Evolutionary conservation across 1,284 basidiomycete species (phyloP), one percentile per base, ranked within the genome.

Genomic region (Trametes hirsuta): DNA sequence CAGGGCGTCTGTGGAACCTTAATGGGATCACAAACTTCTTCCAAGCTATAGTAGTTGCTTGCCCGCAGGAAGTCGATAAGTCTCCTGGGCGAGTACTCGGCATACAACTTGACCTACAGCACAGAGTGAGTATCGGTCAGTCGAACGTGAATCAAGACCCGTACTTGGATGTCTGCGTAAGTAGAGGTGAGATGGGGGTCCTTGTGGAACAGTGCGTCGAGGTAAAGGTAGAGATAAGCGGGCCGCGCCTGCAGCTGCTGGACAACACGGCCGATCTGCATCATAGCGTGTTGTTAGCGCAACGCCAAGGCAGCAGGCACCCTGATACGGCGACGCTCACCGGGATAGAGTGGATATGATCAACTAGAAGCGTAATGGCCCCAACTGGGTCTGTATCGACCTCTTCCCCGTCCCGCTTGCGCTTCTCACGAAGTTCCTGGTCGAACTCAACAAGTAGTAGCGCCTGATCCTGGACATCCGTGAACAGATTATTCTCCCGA

Each of bases 341-440:
- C 4, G 95, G 95, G 71, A 99, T 98, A 12, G 97, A 96, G 71
- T 97, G 93, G 0, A 93, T 93, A 72, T 99, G 95, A 67, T 98
- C 90, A 8, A 99, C 96, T 15, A 99, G 82, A 47, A 99, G 74
- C 48, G 84, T 83, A 61, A 99, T 95, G 0, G 95, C 94, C 22
- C 90, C 81, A 46, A 87, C 86, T 34, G 80, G 76, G 40, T 69
- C 75, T 47, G 77, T 74, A 34, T 74, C 71, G 10, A 73, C 72
- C 21, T 75, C 74, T 30, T 77, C 72, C 1, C 75, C 79, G 0
- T 76, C 76, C 58, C 77, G 73, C 66, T 78, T 80, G 21, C 82
- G 76, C 68, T 85, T 86, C 68, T 86, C 84, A 73, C 86, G 85
- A 30, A 96, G 78, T 71, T 97, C 94, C 64, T 94, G 88, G 67